Evolutionary conservation across 164 flowering plant genomes (phyloP).

Genomic region (Berberis vulgaris): DNA sequence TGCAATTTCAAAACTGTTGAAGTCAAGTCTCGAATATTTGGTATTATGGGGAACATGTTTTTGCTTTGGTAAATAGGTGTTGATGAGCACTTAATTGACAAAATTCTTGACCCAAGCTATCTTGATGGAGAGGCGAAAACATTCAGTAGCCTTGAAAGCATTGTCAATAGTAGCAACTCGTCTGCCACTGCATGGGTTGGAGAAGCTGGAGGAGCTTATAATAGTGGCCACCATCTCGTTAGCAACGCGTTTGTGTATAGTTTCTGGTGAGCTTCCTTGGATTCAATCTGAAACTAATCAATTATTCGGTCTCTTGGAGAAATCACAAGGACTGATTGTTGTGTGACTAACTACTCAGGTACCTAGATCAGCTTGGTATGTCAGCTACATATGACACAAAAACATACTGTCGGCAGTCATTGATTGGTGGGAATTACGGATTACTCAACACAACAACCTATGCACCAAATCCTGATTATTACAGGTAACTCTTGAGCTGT

Average conservation of each 20-base stretch:
- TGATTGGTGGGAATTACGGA: slow-evolving; percentile 89
- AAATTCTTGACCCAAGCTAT: slow-evolving; percentile 75
- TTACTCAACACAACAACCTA: slow-evolving; percentile 63
- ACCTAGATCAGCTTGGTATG: slow-evolving; percentile 89
- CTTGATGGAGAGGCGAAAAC: slow-evolving; percentile 51
- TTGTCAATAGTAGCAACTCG: slow-evolving; percentile 34
- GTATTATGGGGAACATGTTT: background rate
- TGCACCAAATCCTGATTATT: slow-evolving; percentile 82
- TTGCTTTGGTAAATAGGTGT: slow-evolving; percentile 33
- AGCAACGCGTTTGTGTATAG: slow-evolving; percentile 75
- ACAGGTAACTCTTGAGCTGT: slow-evolving; percentile 38
- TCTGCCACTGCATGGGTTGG: slow-evolving; percentile 87
- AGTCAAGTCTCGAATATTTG: background rate
- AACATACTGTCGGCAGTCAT: slow-evolving; percentile 75
- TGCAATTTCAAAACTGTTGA: no score
- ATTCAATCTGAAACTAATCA: background rate
- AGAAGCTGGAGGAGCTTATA: slow-evolving; percentile 91
- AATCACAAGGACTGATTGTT: background rate
- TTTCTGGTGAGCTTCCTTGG: slow-evolving; percentile 57
- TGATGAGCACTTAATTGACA: slow-evolving; percentile 57
- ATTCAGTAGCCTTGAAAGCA: slow-evolving; percentile 36
- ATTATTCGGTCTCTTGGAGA: no score
- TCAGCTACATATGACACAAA: slow-evolving; percentile 55
- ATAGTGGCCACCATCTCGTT: slow-evolving; percentile 77
- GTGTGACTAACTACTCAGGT: slow-evolving; percentile 33